A percentile compares a stretch with the other conserved stretches of the same genome.
Conservation (phyloP, 768 basidiomycete species). For the Serendipita sp. region DNA sequence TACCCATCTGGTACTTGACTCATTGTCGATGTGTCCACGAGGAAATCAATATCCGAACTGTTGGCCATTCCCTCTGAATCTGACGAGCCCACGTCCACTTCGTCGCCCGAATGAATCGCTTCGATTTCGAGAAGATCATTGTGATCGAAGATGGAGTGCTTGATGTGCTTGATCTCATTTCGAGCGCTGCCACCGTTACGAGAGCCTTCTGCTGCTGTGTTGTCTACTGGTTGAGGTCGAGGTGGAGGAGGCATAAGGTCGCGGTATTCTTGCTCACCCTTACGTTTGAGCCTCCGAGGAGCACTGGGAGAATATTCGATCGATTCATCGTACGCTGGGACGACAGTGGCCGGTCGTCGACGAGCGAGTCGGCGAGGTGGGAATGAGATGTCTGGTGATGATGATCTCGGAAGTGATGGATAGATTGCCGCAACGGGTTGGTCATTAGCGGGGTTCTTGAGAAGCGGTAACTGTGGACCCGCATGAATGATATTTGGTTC, state of each 20-base stretch:
- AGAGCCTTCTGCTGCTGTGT: too few relatives aligned
- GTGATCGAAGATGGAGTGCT: background rate
- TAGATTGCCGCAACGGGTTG: background rate
- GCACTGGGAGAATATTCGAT: background rate
- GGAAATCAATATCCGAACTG: conserved; percentile 52
- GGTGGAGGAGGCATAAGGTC: background rate
- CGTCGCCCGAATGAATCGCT: conserved; percentile 68
- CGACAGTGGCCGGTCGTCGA: background rate
- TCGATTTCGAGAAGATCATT: conserved; percentile 41
- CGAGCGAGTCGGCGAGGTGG: background rate
- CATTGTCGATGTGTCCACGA: conserved; percentile 36
- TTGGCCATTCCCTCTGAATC: conserved; percentile 36
- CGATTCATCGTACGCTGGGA: background rate
- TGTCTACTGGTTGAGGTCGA: background rate
- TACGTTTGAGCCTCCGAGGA: background rate
- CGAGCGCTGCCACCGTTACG: background rate
- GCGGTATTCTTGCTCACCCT: background rate
- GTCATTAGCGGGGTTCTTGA: too few relatives aligned
- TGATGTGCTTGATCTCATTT: background rate
- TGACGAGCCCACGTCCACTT: conserved; percentile 47
- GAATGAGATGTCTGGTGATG: background rate
- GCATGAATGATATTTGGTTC: background rate
- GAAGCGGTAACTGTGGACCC: background rate
- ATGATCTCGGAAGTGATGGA: background rate
- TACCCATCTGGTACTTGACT: conserved; percentile 60